Conservation (phyloP, 768 basidiomycete species). For the Candolleomyces efflorescens region DNA sequence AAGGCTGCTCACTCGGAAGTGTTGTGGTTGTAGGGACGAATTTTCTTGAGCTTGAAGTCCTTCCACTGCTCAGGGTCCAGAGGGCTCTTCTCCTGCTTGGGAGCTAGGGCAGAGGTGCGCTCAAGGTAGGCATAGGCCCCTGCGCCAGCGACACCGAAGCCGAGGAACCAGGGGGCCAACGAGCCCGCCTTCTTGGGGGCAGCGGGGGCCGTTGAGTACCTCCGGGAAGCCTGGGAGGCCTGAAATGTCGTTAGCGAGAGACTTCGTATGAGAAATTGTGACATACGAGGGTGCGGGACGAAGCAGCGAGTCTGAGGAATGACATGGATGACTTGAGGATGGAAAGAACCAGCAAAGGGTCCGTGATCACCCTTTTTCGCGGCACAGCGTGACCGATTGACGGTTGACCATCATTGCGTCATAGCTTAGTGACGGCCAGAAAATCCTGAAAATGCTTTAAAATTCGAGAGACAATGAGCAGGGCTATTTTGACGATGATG, state of each 20-base stretch:
- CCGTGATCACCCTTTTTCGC: constrained; percentile 4
- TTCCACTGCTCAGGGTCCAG: constrained; percentile 73
- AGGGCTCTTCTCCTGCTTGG: constrained; percentile 57
- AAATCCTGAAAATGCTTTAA: not conserved
- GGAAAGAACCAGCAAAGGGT: not conserved
- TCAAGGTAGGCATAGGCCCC: constrained; percentile 52
- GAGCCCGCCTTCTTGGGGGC: constrained; percentile 39
- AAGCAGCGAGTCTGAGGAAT: constrained; percentile 31
- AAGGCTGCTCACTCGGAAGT: constrained; percentile 56
- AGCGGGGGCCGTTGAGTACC: constrained; percentile 34
- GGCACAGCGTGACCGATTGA: not conserved
- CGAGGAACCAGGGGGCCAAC: constrained; percentile 45
- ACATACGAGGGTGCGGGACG: constrained; percentile 42
- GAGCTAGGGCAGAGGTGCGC: constrained; percentile 17
- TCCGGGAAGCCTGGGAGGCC: constrained; percentile 31
- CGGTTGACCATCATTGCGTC: constrained; percentile 13
- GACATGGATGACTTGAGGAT: constrained; percentile 34
- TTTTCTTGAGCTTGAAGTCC: constrained; percentile 77
- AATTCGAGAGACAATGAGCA: not conserved
- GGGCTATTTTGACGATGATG: not conserved
- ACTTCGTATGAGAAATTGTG: not conserved
- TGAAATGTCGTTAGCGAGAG: constrained; percentile 12
- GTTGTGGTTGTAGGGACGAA: constrained; percentile 93
- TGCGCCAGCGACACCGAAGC: constrained; percentile 41
- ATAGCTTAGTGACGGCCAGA: constrained; percentile 10